Evolutionary conservation across 1,284 basidiomycete species (phyloP).

Genomic region (Sporisorium reilianum): DNA sequence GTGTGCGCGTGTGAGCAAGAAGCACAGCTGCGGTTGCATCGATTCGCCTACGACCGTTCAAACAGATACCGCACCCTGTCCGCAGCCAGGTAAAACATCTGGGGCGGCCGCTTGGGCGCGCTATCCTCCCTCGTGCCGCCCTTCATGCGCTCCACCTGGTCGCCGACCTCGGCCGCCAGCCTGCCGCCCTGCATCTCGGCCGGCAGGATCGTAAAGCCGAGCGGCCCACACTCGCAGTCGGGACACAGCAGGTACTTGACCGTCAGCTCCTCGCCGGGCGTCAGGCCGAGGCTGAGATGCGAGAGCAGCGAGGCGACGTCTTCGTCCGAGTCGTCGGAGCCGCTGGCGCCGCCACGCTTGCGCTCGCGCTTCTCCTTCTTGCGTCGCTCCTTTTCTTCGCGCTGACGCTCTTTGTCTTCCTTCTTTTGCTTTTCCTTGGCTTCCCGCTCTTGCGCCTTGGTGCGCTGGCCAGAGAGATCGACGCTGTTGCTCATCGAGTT

Average conservation of each 20-base stretch:
- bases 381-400: constrained; percentile 28
- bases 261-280: constrained; percentile 51
- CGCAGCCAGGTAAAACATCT: constrained; percentile 58
- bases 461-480: constrained; percentile 12
- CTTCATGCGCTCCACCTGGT: constrained; percentile 50
- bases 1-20: not conserved
- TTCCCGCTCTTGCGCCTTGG: constrained; percentile 41
- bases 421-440: constrained; percentile 29
- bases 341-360: constrained; percentile 34
- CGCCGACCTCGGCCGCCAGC: constrained; percentile 55
- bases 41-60: constrained; percentile 20
- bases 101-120: constrained; percentile 29
- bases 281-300: constrained; percentile 47
- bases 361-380: constrained; percentile 40
- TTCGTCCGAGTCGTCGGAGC: constrained; percentile 37
- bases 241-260: constrained; percentile 67
- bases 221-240: constrained; percentile 67
- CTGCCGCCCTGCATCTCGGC: constrained; percentile 52
- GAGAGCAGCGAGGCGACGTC: constrained; percentile 38
- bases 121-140: constrained; percentile 18
- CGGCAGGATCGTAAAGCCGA: constrained; percentile 63
- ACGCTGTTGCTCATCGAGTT: constrained; percentile 16
- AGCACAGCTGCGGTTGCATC: not conserved
- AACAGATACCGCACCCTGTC: constrained; percentile 61
- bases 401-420: constrained; percentile 36